Evolutionary conservation across 495 filamentous ascomycete genomes (phyloP), one percentile per base, ranked within the genome.

Genomic region (Oleoguttula mirabilis): DNA sequence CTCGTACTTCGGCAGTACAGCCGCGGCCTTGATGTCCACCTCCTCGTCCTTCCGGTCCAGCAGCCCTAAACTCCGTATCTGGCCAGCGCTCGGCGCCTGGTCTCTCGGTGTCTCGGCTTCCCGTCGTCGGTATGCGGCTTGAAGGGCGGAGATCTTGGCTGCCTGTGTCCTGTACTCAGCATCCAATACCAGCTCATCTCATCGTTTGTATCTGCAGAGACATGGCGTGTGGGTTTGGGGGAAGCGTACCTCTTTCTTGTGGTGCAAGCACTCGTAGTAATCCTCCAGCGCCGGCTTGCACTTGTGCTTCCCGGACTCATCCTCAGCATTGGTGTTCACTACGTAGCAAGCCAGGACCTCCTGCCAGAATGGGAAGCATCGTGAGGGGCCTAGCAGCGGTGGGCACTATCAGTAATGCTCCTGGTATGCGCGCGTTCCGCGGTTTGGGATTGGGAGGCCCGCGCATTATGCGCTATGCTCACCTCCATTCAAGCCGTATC

Each of bases 361-460:
- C 76, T 66, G 90, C 92, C 92, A 99, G 76, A 95, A 99, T 60
- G 84, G 82, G 66, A 92, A 96, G 78, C 90, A 99, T 67, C 93
- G 79, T 55, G 76, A 77, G 47, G 77, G 80, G 55, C 85, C 88
- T 94, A 61, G n/a, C n/a, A n/a, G n/a, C n/a, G n/a, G n/a, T n/a
- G n/a, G n/a, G n/a, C n/a, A n/a, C n/a, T n/a, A n/a, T n/a, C n/a
- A n/a, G n/a, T n/a, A n/a, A n/a, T n/a, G n/a, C n/a, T n/a, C n/a
- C n/a, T n/a, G n/a, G n/a, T n/a, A n/a, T n/a, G n/a, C n/a, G n/a
- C n/a, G n/a, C n/a, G n/a, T n/a, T n/a, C n/a, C n/a, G n/a, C n/a
- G n/a, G n/a, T n/a, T n/a, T n/a, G n/a, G n/a, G n/a, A n/a, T n/a
- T n/a, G n/a, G n/a, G n/a, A n/a, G n/a, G n/a, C n/a, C n/a, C n/a